Conservation (phyloP, 495 filamentous ascomycete species). For the Copromyces sp. region DNA sequence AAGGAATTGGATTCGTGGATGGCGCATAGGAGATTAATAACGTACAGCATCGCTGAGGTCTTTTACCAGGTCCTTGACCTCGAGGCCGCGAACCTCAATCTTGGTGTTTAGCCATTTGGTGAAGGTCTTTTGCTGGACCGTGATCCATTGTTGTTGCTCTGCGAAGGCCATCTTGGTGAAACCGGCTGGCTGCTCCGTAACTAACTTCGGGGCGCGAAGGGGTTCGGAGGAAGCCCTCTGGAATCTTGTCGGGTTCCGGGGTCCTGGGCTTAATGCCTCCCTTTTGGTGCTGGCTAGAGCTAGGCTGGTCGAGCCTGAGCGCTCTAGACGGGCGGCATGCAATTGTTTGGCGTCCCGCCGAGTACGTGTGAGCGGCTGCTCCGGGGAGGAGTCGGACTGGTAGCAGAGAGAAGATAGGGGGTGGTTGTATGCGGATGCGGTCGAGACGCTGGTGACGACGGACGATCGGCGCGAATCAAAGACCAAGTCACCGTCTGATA, state of each 20-base stretch:
- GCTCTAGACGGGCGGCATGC: conserved; percentile 24
- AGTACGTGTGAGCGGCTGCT: conserved; percentile 13
- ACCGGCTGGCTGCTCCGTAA: conserved; percentile 1
- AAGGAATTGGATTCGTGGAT: conserved; percentile 3
- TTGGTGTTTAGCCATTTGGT: conserved; percentile 99
- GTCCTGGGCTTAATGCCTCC: conserved; percentile 2
- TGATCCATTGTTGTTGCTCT: conserved; percentile 83
- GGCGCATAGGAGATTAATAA: conserved; percentile 8
- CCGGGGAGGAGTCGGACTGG: not conserved
- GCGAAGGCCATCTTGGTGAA: conserved; percentile 41
- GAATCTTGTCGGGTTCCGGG: conserved; percentile 18
- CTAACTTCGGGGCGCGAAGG: conserved; percentile 13
- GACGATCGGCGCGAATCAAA: conserved; percentile 22
- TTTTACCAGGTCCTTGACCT: conserved; percentile 71
- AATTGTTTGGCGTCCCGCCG: conserved; percentile 25
- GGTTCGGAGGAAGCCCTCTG: conserved; percentile 18
- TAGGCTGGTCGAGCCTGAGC: conserved; percentile 24
- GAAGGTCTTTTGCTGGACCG: conserved; percentile 98
- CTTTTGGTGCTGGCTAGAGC: conserved; percentile 16
- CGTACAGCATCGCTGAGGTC: conserved; percentile 90
- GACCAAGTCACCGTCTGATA: conserved; percentile 10
- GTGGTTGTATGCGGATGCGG: not conserved
- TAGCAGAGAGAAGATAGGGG: not conserved
- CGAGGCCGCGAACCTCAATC: conserved; percentile 60
- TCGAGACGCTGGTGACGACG: conserved; percentile 17